phyloP scores from a whole-genome alignment of 2,329 filamentous ascomycete species.

The Trichoderma sp. region DNA sequence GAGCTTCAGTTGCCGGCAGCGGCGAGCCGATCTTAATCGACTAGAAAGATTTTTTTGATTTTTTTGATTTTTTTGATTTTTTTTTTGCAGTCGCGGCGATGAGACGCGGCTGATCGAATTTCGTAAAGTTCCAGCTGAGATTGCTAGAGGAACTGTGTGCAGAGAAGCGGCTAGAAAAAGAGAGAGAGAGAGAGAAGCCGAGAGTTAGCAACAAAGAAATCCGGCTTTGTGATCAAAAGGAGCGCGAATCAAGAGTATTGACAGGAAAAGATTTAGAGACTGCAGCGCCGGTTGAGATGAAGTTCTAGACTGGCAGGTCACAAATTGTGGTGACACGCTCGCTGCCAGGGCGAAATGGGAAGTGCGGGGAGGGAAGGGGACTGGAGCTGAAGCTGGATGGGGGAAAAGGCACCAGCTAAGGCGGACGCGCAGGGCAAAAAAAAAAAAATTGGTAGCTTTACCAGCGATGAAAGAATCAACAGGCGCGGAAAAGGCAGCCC shows the following conservation, averaged over 20 bases:
- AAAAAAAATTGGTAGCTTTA: constrained; percentile 23
- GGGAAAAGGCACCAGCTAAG: constrained; percentile 21
- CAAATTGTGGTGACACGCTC: constrained; percentile 22
- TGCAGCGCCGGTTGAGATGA: constrained; percentile 12
- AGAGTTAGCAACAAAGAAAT: constrained; percentile 22
- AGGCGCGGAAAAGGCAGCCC: constrained; percentile 15
- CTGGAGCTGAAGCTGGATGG: constrained; percentile 22
- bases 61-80: too few relatives aligned
- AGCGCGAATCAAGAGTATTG: neutral
- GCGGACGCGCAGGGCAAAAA: constrained; percentile 19
- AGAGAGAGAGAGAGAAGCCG: neutral
- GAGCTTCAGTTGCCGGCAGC: constrained; percentile 6
- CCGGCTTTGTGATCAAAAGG: neutral
- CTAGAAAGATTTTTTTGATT: neutral
- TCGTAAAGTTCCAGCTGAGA: constrained; percentile 1
- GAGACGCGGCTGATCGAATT: constrained; percentile 13
- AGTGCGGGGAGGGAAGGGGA: constrained; percentile 25
- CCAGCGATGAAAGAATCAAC: constrained; percentile 14
- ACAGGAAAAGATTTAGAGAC: constrained; percentile 11
- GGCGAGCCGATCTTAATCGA: constrained; percentile 7
- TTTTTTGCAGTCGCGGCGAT: constrained; percentile 8
- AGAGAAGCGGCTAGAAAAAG: constrained; percentile 6
- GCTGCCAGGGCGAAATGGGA: constrained; percentile 24
- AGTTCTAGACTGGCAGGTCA: constrained; percentile 5
- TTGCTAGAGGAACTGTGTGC: neutral